Evolutionary conservation across 352 stramenopile species (phyloP), one percentile per base, ranked within the genome.

Genomic region (Pythium inflatum): DNA sequence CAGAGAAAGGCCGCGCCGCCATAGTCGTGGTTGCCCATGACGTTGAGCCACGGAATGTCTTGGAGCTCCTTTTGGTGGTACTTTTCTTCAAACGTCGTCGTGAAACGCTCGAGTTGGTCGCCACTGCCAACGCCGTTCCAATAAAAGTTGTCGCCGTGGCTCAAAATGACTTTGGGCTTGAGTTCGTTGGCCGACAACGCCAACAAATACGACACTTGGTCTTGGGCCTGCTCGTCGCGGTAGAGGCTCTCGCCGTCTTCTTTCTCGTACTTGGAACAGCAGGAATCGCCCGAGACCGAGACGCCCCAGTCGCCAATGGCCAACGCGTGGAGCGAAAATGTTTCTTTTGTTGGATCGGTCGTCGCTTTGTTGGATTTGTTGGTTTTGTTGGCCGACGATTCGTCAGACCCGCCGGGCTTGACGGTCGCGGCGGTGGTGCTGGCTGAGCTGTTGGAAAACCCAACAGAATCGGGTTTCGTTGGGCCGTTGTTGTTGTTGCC

Each of bases 81-180:
- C 55, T 87, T 87, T 51, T 68, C 75, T 56, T 93, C 86, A 55
- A 93, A 93, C 27, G 82, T 91, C 30, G 75, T 75, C 43, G 81
- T 66, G 60, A 93, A 93, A n/a, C 83, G 86, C 33, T 81, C 75
- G 51, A 80, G 68, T 20, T 70, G 75, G 28, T 82, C 83, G 61
- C 76, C 70, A 22, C 65, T 73, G 51, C 85, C 77, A 36, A 93
- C 75, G 22, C 86, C 86, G 66, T 88, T 87, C 86, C 86, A 93
- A 76, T 93, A 93, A 55, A 93, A 93, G 75, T 91, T 93, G 74
- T 93, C 86, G 43, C 84, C 85, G 68, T 93, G 85, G 40, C 85
- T 82, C 31, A 93, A 54, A n/a, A 93, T 77, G 14, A 61, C 83
- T 50, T 87, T 85, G 2, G 85, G 85, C 45, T 85, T 71, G 34